Evolutionary conservation across 139 green algal genomes (phyloP), one percentile per base, ranked within the genome.

Genomic region (Eudorina sp.): DNA sequence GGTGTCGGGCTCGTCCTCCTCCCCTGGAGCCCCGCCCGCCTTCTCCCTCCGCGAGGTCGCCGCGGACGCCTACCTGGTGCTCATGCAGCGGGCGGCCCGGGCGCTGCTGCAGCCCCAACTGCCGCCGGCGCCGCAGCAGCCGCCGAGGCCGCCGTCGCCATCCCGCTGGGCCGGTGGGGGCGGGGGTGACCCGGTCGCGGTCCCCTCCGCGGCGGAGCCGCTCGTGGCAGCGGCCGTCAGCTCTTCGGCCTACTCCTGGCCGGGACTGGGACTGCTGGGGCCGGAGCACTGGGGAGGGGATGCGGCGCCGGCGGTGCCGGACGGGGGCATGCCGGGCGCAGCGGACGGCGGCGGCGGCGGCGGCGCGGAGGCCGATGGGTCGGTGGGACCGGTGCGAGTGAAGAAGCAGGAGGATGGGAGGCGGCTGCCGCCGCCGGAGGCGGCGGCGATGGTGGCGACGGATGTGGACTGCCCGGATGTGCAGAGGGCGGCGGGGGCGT

Each of bases 31-130:
- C 40, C 0, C 78, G 38, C 27, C 40, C 55, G 7, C 58, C 38
- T 75, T 62, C 58, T 36, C 27, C 27, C 58, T 75, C 4, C 11
- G 16, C 3, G 79, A 85, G 79, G 58, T 75, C 31, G 29, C 79
- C 5, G 55, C 79, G 2, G 79, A 85, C 41, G 58, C 79, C 38
- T 85, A 53, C 40, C 38, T 85, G 58, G 58, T 60, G 8, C 79
- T 85, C 58, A 60, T 58, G 58, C 79, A 85, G 38, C 40, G 55
- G 2, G 36, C 60, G 7, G 79, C 79, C 0, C 0, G 38, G 5
- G 79, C 58, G 14, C 55, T 75, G 27, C 55, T 85, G 40, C 34
- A 34, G 29, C 58, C 27, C 4, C 79, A 85, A 34, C 79, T 85
- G 38, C 79, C 79, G 40, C 79, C 79, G 60, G 41, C 38, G 27